These are phyloP conservation scores for Phytophthora podocarpi DNA, from an alignment of 352 stramenopile species.

Conservation along the genomic window DNA sequence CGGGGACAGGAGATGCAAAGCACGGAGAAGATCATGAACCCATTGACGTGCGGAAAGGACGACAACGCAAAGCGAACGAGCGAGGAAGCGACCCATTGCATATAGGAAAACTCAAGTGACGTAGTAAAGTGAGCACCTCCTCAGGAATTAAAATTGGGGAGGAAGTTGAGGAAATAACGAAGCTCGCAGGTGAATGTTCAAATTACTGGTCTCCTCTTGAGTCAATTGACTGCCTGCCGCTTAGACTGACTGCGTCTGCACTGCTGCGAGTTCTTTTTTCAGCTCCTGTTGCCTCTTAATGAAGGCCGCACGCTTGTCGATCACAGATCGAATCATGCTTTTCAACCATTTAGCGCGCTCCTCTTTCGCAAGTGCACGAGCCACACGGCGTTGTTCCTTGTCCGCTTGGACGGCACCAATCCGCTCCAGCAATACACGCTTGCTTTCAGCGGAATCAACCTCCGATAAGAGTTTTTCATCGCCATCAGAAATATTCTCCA, in stretches of 20 bases:
- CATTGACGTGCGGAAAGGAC: constrained; percentile 19
- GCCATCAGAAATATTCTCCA: constrained; percentile 9
- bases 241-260: constrained; percentile 29
- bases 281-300: constrained; percentile 39
- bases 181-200: constrained; percentile 47
- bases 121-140: constrained; percentile 49
- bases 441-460: constrained; percentile 35
- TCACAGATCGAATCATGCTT: constrained; percentile 37
- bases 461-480: constrained; percentile 28
- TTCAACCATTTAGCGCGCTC: constrained; percentile 39
- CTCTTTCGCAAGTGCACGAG: constrained; percentile 37
- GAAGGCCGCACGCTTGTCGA: constrained; percentile 38
- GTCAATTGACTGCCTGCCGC: background rate
- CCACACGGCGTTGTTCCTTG: constrained; percentile 34
- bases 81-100: constrained; percentile 28
- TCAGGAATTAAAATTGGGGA: constrained; percentile 42
- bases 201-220: constrained; percentile 3
- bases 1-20: constrained; percentile 2
- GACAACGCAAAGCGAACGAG: constrained; percentile 5
- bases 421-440: constrained; percentile 36
- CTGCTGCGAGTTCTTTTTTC: constrained; percentile 30
- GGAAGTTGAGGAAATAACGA: constrained; percentile 48
- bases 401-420: constrained; percentile 32
- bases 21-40: constrained; percentile 8
- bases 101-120: constrained; percentile 46